Percentiles rank a stretch among this genome's conserved stretches.
Conservation (phyloP, 2,329 filamentous ascomycete genomes). For the Cadophora sp. region DNA sequence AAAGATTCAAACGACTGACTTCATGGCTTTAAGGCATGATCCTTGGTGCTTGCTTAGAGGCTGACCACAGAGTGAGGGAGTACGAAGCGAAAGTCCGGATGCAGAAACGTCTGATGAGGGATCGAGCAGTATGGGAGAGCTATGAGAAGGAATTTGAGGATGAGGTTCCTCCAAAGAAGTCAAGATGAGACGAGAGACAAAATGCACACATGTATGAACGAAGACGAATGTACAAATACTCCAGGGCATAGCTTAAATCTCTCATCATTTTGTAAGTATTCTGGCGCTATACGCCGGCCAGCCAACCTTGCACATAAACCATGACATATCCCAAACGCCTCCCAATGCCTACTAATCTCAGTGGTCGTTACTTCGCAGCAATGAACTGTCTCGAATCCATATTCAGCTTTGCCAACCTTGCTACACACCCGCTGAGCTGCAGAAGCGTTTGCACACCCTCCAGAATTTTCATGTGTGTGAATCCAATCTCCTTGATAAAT, state of each 20-base stretch:
- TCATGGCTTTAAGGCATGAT: conserved; percentile 60
- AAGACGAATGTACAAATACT: conserved; percentile 6
- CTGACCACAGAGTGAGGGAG: conserved; percentile 69
- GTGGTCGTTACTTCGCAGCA: conserved; percentile 32
- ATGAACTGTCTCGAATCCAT: conserved; percentile 90
- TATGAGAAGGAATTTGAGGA: conserved; percentile 63
- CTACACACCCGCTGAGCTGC: conserved; percentile 91
- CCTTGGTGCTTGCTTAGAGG: conserved; percentile 78
- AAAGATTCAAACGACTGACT: conserved; percentile 12
- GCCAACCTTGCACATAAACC: conserved; percentile 26
- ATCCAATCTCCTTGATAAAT: conserved; percentile 98
- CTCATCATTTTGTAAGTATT: conserved; percentile 17
- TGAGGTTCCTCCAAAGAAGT: conserved; percentile 28
- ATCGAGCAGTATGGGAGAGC: conserved; percentile 72
- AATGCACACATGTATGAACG: neutral
- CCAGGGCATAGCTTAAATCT: conserved; percentile 10
- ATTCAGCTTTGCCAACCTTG: conserved; percentile 90
- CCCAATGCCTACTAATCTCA: conserved; percentile 24
- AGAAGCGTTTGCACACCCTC: conserved; percentile 95
- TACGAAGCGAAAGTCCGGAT: conserved; percentile 72
- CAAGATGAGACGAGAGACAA: conserved; percentile 23
- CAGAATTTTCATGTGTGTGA: conserved; percentile 99
- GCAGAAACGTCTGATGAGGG: conserved; percentile 66
- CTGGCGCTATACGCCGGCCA: conserved; percentile 27
- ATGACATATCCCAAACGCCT: conserved; percentile 37